These are phyloP conservation scores for Hymenoscyphus albidus DNA, from an alignment of 2,329 filamentous ascomycete species.

Conservation along the genomic window DNA sequence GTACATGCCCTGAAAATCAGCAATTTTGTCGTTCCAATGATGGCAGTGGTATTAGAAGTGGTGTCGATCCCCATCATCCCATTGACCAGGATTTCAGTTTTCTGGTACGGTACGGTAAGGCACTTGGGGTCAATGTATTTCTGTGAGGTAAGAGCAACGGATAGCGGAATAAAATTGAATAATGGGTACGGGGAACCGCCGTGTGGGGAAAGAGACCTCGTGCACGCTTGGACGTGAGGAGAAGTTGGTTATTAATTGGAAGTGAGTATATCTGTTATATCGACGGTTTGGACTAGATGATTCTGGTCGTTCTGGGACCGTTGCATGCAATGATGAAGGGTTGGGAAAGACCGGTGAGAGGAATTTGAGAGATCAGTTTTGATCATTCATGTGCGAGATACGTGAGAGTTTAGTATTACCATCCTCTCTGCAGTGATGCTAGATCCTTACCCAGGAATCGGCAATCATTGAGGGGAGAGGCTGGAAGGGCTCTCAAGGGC, in stretches of 20 bases:
- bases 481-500: not conserved
- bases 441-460: not conserved
- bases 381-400: not conserved
- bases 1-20: constrained; percentile 6
- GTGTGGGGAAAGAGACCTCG: constrained; percentile 36
- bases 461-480: not conserved
- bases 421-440: not conserved
- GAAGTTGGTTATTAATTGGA: constrained; percentile 9
- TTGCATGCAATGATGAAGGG: not conserved
- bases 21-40: not conserved
- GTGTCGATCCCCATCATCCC: constrained; percentile 12
- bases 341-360: not conserved
- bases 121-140: constrained; percentile 14
- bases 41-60: not conserved
- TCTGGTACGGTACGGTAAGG: not conserved
- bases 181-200: constrained; percentile 13
- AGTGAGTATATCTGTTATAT: constrained; percentile 1
- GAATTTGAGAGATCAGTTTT: not conserved
- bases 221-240: constrained; percentile 13
- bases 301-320: not conserved
- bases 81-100: constrained; percentile 6
- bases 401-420: not conserved
- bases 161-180: constrained; percentile 2
- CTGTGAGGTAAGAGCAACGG: constrained; percentile 23
- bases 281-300: constrained; percentile 2